These are phyloP conservation scores for Guadua angustifolia DNA, from an alignment of 176 grass and related monocot genomes.

Conservation along the genomic window DNA sequence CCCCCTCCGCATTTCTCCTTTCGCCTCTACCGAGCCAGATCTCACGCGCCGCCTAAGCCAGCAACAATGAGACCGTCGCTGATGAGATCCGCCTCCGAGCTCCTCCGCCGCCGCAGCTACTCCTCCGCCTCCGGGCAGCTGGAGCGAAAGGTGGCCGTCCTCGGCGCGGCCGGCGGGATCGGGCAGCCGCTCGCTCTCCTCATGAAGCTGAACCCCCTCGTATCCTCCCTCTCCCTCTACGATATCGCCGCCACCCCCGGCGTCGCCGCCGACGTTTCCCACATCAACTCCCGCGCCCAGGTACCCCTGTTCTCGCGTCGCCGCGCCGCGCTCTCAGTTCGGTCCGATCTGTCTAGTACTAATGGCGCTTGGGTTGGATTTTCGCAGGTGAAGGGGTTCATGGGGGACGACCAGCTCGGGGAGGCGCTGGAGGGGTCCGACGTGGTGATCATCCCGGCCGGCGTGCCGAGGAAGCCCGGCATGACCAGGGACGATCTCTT, in stretches of 20 bases:
- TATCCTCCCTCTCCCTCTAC: slow-evolving; percentile 60
- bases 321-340: neutral
- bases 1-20: neutral
- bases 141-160: slow-evolving; percentile 54
- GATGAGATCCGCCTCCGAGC: slow-evolving; percentile 35
- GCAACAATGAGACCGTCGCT: slow-evolving; percentile 38
- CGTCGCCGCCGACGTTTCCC: slow-evolving; percentile 60
- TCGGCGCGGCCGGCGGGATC: slow-evolving; percentile 54
- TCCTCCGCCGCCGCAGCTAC: slow-evolving; percentile 39
- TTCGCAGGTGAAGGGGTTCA: slow-evolving; percentile 48
- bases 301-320: neutral
- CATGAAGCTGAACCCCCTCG: slow-evolving; percentile 64
- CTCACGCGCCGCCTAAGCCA: neutral
- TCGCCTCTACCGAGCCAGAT: slow-evolving; percentile 12
- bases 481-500: slow-evolving; percentile 66
- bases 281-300: slow-evolving; percentile 54
- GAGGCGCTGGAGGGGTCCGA: slow-evolving; percentile 55
- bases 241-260: slow-evolving; percentile 61
- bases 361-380: neutral
- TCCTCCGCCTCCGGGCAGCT: slow-evolving; percentile 27
- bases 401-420: slow-evolving; percentile 50
- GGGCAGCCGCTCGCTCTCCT: slow-evolving; percentile 55
- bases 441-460: slow-evolving; percentile 58
- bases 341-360: neutral
- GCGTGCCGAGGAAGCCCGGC: slow-evolving; percentile 62